Evolutionary conservation across 139 green algal genomes (phyloP).

Genomic region (Volvox africanus): DNA sequence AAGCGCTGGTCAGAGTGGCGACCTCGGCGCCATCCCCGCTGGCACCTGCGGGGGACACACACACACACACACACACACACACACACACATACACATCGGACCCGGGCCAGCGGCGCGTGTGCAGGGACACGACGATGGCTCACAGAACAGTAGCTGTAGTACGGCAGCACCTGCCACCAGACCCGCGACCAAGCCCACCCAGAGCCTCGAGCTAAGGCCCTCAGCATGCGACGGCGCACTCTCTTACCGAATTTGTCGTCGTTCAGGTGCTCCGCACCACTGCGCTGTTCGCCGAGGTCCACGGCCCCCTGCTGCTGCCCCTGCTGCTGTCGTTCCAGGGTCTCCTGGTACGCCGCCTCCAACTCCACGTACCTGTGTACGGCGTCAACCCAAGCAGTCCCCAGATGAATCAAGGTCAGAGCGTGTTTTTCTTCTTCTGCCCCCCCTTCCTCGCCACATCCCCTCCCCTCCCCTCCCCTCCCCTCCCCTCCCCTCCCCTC

Average conservation of each 20-base stretch:
- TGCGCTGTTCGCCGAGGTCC: not conserved
- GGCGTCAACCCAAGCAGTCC: not conserved
- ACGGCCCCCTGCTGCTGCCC: not conserved
- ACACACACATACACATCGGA: too few species aligned
- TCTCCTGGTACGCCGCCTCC: slow-evolving; percentile 85
- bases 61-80: not conserved
- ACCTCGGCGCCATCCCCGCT: slow-evolving; percentile 63
- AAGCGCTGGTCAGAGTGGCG: slow-evolving; percentile 64
- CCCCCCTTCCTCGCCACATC: not conserved
- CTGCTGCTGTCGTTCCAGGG: slow-evolving; percentile 38
- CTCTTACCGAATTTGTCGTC: not conserved
- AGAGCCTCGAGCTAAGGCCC: too few species aligned
- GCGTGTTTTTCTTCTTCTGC: not conserved
- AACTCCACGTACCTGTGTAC: slow-evolving; percentile 81
- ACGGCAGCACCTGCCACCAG: too few species aligned
- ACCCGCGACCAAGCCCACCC: too few species aligned
- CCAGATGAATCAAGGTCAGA: not conserved
- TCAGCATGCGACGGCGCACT: too few species aligned
- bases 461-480: not conserved
- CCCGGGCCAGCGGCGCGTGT: not conserved
- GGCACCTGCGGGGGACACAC: not conserved
- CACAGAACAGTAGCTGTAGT: too few species aligned
- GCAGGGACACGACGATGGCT: too few species aligned
- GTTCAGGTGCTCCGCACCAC: not conserved
- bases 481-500: not conserved